Evolutionary conservation across 805 yeast genomes (phyloP), one percentile per base, ranked within the genome.

Genomic region (Wickerhamia fluorescens): DNA sequence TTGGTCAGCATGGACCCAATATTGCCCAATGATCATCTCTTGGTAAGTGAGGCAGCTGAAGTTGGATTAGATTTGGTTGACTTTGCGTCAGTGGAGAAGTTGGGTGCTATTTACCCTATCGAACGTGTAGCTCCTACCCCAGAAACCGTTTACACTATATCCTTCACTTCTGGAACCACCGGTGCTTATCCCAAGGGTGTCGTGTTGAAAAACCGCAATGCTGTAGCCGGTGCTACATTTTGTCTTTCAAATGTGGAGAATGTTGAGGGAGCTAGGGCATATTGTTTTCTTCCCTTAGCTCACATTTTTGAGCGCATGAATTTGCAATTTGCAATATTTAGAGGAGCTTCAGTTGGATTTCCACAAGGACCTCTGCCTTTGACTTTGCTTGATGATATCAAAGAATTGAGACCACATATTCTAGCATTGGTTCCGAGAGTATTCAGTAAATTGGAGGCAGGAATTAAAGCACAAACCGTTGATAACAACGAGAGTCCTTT

Each of bases 141-240:
- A 13, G 58, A 60, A 8, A 39, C 65, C 8, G 36, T 53, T 14
- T 61, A 52, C 39, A 62, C 70, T 14, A 60, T 65, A 17, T 58
- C 65, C 13, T 65, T 66, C 34, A 58, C 70, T 25, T 79, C 83
- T 5, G 68, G 73, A 23, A 77, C 85, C 14, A 75, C 83, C n/a
- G 88, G 92, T 32, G 71, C 77, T 24, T 43, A 53, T 31, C 85
- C 89, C 37, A 83, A 82, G 59, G 89, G 89, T 44, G 89, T 78
- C 15, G 73, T 75, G 17, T 58, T 79, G 37, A 34, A 47, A 11
- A 56, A 51, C 23, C 29, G 29, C 10, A 40, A 35, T 23, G 47
- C 45, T 4, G 42, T 45, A 13, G 30, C 47, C 9, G 47, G 43
- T 12, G 35, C 39, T 6, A 36, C 38, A 4, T 34, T 36, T 17